phyloP scores from a whole-genome alignment of 345 rosid species.

The Boechera retrofracta region DNA sequence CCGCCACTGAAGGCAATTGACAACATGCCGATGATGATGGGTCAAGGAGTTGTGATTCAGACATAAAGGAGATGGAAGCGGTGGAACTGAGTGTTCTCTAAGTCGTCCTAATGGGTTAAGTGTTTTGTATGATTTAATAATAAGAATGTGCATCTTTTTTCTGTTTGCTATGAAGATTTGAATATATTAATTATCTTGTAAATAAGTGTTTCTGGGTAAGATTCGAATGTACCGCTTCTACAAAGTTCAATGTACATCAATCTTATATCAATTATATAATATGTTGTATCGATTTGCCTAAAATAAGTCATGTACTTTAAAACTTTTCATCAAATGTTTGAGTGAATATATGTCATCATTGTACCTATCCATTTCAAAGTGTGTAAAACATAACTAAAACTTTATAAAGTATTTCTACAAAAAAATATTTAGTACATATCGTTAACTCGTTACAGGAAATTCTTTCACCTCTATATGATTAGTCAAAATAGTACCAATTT shows the following conservation, averaged over 20 bases:
- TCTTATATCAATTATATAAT: not conserved
- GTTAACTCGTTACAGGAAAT: too few species aligned
- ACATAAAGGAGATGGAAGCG: conserved; percentile 36
- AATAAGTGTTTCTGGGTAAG: not conserved
- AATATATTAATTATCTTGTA: conserved; percentile 9
- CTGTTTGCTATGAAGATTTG: not conserved
- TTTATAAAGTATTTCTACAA: too few species aligned
- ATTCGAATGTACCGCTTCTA: not conserved
- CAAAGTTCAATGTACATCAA: conserved; percentile 14
- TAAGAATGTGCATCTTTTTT: not conserved
- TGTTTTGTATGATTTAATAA: conserved; percentile 25
- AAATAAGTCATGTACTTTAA: not conserved
- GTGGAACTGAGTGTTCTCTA: not conserved
- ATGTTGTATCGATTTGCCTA: not conserved
- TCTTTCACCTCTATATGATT: too few species aligned
- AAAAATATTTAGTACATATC: too few species aligned
- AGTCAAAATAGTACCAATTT: too few species aligned
- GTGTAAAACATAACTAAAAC: too few species aligned
- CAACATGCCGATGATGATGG: conserved; percentile 54
- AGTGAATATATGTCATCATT: too few species aligned
- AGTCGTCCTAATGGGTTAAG: conserved; percentile 8
- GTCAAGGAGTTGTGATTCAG: conserved; percentile 58
- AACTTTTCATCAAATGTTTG: not conserved
- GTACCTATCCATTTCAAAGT: too few species aligned
- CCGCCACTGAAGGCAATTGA: conserved; percentile 49